Evolutionary conservation across 805 yeast genomes (phyloP), one percentile per base, ranked within the genome.

Genomic region (Starmerella khaoyaiensis): DNA sequence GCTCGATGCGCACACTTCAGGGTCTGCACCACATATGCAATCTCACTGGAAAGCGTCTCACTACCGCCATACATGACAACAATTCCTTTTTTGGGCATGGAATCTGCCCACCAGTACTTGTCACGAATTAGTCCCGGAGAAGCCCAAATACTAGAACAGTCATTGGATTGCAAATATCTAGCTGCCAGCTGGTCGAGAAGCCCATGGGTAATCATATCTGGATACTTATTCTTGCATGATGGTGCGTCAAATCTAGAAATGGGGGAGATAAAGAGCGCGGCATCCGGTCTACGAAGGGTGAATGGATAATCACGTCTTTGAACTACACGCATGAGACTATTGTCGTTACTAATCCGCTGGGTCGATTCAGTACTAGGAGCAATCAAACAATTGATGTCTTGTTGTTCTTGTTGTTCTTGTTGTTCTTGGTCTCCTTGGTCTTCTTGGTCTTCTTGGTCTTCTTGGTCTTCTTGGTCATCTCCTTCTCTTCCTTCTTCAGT

Each of bases 11-110:
- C 49, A 15, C 41, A 33, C 15, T 47, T 38, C 28, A 63, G 45
- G 10, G 41, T 33, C 5, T 35, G 36, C 10, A 55, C 52, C 33
- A 68, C 53, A 23, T 52, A 50, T 34, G 55, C 58, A 20, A 67
- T 58, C 27, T 67, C 67, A 1, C 46, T 40, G n/a, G 57, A 52
- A 28, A 62, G 48, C 12, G 56, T 49, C 46, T 71, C 75, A 21
- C 60, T 59, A 4, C 53, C 52, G 1, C 76, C 75, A 51, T 62
- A 67, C 15, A 59, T 51, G 4, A 70, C 35, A 7, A 64, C 48
- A 9, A 61, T 41, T 0, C 75, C 75, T 9, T 48, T 47, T 8
- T 44, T 46, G 0, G 74, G 74, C 21, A 64, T 48, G 2, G 68
- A 61, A 4, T 48, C 43, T 11, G 48, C 39, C 74, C 73, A 69